These are phyloP conservation scores for Apiospora kogelbergensis DNA, from an alignment of 2,329 filamentous ascomycete species.

Conservation along the genomic window DNA sequence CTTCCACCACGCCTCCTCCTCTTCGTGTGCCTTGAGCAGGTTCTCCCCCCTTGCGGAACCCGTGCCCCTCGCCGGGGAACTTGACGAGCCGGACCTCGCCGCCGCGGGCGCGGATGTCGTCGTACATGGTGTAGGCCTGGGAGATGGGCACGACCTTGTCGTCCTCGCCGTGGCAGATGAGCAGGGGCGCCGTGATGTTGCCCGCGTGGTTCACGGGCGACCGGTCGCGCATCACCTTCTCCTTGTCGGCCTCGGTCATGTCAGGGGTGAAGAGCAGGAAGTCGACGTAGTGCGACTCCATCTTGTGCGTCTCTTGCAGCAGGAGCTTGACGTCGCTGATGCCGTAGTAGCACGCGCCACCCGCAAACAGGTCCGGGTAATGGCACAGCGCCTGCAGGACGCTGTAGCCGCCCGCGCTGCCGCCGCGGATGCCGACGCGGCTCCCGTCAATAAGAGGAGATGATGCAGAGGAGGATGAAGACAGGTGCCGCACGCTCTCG, in stretches of 20 bases:
- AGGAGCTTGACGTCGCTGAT: constrained; percentile 50
- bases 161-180: constrained; percentile 55
- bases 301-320: constrained; percentile 51
- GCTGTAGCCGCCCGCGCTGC: constrained; percentile 54
- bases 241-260: constrained; percentile 37
- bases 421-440: constrained; percentile 48
- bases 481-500: constrained; percentile 44
- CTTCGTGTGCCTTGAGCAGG: constrained; percentile 38
- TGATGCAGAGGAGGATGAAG: constrained; percentile 24
- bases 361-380: constrained; percentile 47
- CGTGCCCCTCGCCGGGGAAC: constrained; percentile 51
- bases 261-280: constrained; percentile 39
- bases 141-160: constrained; percentile 60
- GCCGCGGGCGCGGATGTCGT: constrained; percentile 40
- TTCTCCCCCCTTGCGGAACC: constrained; percentile 43
- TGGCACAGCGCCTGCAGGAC: constrained; percentile 48
- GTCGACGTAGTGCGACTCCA: constrained; percentile 54
- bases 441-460: constrained; percentile 36
- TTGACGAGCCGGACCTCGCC: constrained; percentile 47
- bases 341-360: constrained; percentile 49
- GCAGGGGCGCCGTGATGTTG: constrained; percentile 48
- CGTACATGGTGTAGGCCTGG: constrained; percentile 54
- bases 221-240: constrained; percentile 42
- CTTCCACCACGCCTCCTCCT: constrained; percentile 49
- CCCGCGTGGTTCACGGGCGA: constrained; percentile 49